These are phyloP conservation scores for Coprinopsis marcescibilis DNA, from an alignment of 768 basidiomycete species.

Conservation along the genomic window DNA sequence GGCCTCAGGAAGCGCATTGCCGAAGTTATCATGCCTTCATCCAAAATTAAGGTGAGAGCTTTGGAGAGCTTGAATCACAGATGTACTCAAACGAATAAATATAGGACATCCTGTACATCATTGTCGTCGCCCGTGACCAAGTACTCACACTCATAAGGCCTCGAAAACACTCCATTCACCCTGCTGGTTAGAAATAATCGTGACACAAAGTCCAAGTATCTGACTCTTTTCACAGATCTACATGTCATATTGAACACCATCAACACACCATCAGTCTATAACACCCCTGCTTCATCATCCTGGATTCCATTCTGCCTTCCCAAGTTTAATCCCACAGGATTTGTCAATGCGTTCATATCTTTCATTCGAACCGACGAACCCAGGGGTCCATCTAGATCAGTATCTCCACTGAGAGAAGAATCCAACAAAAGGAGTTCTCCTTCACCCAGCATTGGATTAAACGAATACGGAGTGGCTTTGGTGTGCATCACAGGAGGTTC, in stretches of 20 bases:
- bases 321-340: constrained; percentile 84
- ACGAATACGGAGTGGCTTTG: constrained; percentile 49
- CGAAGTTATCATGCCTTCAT: constrained; percentile 71
- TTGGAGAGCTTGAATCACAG: neutral
- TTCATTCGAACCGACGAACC: constrained; percentile 47
- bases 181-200: constrained; percentile 51
- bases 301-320: constrained; percentile 97
- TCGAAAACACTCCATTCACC: constrained; percentile 92
- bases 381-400: constrained; percentile 14
- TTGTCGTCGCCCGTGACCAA: constrained; percentile 72
- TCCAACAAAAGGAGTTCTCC: no score
- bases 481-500: constrained; percentile 77
- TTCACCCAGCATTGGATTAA: constrained; percentile 13
- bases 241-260: constrained; percentile 92
- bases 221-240: constrained; percentile 51
- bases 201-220: neutral
- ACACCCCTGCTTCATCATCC: constrained; percentile 74
- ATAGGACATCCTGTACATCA: constrained; percentile 87
- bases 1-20: constrained; percentile 67
- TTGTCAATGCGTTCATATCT: constrained; percentile 87
- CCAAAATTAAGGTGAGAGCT: constrained; percentile 66
- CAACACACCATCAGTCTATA: constrained; percentile 70
- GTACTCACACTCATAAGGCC: constrained; percentile 88
- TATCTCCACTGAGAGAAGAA: no score
- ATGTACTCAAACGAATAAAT: neutral